These are phyloP conservation scores for Auxenochlorella pyrenoidosa DNA, from an alignment of 139 green algal genomes.

Conservation along the genomic window DNA sequence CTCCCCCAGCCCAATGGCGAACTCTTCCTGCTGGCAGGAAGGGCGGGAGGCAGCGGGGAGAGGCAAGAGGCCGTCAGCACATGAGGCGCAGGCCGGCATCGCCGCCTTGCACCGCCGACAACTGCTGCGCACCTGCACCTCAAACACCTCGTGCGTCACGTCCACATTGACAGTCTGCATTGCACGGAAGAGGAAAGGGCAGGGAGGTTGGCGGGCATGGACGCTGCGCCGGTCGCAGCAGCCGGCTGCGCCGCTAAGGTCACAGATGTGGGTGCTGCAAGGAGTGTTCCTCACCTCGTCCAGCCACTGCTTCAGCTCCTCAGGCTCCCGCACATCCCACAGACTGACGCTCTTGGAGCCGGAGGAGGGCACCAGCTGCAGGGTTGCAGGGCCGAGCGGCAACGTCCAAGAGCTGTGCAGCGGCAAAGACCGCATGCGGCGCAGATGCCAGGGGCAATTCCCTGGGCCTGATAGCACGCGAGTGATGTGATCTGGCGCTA, in stretches of 20 bases:
- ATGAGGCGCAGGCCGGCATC: too few relatives aligned
- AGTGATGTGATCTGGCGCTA: neutral
- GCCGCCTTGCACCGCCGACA: too few relatives aligned
- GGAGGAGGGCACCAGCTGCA: conserved; percentile 28
- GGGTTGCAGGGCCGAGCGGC: too few relatives aligned
- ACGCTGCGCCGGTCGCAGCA: neutral
- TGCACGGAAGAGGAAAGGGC: too few relatives aligned
- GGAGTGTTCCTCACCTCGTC: conserved; percentile 13
- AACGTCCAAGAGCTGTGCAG: neutral
- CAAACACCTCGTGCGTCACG: conserved; percentile 4
- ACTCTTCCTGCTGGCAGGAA: neutral
- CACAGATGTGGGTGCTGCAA: neutral
- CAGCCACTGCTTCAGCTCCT: conserved; percentile 28
- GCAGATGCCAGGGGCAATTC: neutral
- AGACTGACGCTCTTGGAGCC: conserved; percentile 18
- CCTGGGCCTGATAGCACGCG: neutral
- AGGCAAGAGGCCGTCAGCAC: too few relatives aligned
- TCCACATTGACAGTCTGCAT: conserved; percentile 40
- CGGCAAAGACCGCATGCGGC: neutral
- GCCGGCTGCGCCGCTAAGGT: neutral
- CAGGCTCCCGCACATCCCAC: conserved; percentile 27
- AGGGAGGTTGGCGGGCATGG: too few relatives aligned
- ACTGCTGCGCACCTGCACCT: conserved; percentile 14
- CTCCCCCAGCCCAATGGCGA: conserved; percentile 33
- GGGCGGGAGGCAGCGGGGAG: too few relatives aligned